Percentiles rank a stretch among this genome's conserved stretches.
These are phyloP conservation scores for Sorghum bicolor DNA, from an alignment of 176 grass and related monocot species.

Conservation along the genomic window Sorghum_bicolor_NCBIv3 NC_012872.2:58649001-58649500, in stretches of 20 bases:
- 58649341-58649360: background rate
- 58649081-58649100: background rate
- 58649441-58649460: background rate
- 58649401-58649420: background rate
- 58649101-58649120: slow-evolving; percentile 7
- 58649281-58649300: slow-evolving; percentile 12
- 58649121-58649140: slow-evolving; percentile 9
- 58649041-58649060: background rate
- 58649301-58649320: background rate
- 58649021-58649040: background rate
- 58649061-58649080: background rate
- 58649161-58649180: slow-evolving; percentile 22
- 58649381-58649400: background rate
- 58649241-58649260: background rate
- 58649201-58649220: slow-evolving; percentile 38
- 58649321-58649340: slow-evolving; percentile 17
- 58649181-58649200: slow-evolving; percentile 37
- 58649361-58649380: background rate
- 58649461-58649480: background rate
- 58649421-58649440: background rate
- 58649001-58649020: background rate
- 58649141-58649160: slow-evolving; percentile 13
- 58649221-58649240: slow-evolving; percentile 25
- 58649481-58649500: slow-evolving; percentile 9
- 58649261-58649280: slow-evolving; percentile 1